Evolutionary conservation across 2,329 filamentous ascomycete species (phyloP), one percentile per base, ranked within the genome.

Genomic region (Tympanopsis confertula): DNA sequence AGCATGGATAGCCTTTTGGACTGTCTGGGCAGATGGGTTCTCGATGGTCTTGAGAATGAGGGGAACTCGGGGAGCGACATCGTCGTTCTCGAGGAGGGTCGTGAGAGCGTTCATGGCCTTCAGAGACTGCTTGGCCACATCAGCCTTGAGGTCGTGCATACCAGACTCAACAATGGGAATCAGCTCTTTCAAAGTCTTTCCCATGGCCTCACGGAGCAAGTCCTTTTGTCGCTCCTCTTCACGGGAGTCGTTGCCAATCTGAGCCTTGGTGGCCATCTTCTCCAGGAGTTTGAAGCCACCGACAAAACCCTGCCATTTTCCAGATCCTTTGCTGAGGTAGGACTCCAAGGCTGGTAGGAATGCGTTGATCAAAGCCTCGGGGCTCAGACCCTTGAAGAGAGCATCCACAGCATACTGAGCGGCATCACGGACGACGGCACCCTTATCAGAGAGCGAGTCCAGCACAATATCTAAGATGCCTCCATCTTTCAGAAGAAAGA

Each of bases 271-370:
- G 35, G 91, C 91, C 82, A 96, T 94, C 60, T 80, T 86, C 56
- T 91, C 87, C 41, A 98, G 65, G 45, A 96, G 61, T 58, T 82
- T 78, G 54, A 82, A 82, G 35, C 86, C 91, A 42, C 83, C 88
- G 38, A 95, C 85, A 13, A 85, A 86, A 42, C 91, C 91, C 63
- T 98, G 91, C 91, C 91, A 98, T 64, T 98, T 98, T 47, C 86
- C 88, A 13, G 86, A 83, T 53, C 76, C 78, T 63, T 86, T 93
- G 54, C 69, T 68, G 20, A 98, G 69, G 57, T 96, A 96, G 38
- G 70, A 62, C 44, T 69, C 62, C 29, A 98, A 66, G 13, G 76
- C 71, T 3, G 91, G 87, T 37, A 98, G 67, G 30, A 98, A 71
- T 15, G 84, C 88, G 44, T 77, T 74, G 38, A 94, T 82, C 52